A percentile compares a stretch with the other conserved stretches of the same genome.
Conservation (phyloP, 2,329 filamentous ascomycete genomes). For the Colletotrichum gigasporum region DNA sequence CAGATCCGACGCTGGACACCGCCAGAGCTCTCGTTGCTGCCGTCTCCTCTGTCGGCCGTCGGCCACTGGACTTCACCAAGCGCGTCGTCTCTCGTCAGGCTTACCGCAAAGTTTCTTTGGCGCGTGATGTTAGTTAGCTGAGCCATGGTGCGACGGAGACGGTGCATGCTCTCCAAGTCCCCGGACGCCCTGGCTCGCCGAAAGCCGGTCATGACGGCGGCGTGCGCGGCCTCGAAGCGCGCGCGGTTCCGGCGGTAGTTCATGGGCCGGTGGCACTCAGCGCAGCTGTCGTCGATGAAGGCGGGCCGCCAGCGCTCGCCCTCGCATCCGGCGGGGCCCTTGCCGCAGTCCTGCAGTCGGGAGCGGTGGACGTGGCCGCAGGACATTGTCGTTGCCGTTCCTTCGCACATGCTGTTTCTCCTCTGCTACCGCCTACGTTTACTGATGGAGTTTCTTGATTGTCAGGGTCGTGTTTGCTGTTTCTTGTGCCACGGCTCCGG, state of each 20-base stretch:
- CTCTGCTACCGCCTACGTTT: too few relatives aligned
- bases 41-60: not conserved
- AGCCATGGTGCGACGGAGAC: constrained; percentile 35
- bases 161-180: constrained; percentile 36
- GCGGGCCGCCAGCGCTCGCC: constrained; percentile 4
- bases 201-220: constrained; percentile 38
- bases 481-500: not conserved
- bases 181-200: constrained; percentile 37
- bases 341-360: constrained; percentile 29
- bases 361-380: constrained; percentile 38
- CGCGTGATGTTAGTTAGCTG: constrained; percentile 9
- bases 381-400: constrained; percentile 35
- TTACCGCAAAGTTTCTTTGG: constrained; percentile 14
- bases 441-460: too few relatives aligned
- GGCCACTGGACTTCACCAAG: constrained; percentile 17
- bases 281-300: constrained; percentile 47
- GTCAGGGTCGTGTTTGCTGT: too few relatives aligned
- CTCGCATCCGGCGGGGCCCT: constrained; percentile 18
- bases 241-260: constrained; percentile 35
- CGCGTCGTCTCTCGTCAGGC: constrained; percentile 9
- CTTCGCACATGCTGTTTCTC: constrained; percentile 37
- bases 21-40: not conserved
- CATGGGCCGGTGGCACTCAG: constrained; percentile 44
- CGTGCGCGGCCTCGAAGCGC: constrained; percentile 39
- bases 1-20: too few relatives aligned